phyloP scores from a whole-genome alignment of 345 rosid species.

The Brassica incana region DNA sequence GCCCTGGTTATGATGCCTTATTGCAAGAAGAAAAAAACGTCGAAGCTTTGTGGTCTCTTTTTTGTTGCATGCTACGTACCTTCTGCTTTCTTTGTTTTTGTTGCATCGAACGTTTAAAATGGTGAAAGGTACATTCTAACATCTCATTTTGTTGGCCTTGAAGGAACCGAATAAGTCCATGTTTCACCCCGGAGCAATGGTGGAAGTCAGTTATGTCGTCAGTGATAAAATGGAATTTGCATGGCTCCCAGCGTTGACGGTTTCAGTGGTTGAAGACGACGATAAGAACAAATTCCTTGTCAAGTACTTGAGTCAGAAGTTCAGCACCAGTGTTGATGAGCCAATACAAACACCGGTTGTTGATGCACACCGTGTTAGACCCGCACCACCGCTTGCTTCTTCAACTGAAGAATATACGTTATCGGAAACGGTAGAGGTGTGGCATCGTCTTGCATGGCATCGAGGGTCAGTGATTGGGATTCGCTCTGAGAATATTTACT shows the following conservation, averaged over 20 bases:
- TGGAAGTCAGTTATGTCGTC: constrained; percentile 48
- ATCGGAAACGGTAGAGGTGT: background rate
- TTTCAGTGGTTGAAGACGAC: background rate
- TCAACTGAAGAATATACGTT: background rate
- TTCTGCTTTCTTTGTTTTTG: background rate
- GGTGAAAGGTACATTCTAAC: background rate
- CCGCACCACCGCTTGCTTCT: background rate
- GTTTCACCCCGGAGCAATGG: constrained; percentile 56
- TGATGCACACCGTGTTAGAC: background rate
- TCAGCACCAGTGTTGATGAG: background rate
- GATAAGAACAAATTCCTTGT: background rate
- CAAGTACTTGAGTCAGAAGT: background rate
- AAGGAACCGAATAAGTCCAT: constrained; percentile 52
- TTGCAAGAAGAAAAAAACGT: background rate
- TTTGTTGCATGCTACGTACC: background rate
- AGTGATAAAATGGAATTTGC: constrained; percentile 21
- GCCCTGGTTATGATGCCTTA: background rate
- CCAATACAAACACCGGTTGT: background rate
- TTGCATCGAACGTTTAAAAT: constrained; percentile 1
- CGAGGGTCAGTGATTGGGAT: constrained; percentile 54
- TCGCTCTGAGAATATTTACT: constrained; percentile 45
- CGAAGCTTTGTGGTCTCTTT: background rate
- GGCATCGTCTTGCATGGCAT: constrained; percentile 44
- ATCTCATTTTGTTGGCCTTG: background rate
- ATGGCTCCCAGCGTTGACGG: background rate